Conservation (phyloP, 108 stramenopile species). For the Cyclotella baltica region DNA sequence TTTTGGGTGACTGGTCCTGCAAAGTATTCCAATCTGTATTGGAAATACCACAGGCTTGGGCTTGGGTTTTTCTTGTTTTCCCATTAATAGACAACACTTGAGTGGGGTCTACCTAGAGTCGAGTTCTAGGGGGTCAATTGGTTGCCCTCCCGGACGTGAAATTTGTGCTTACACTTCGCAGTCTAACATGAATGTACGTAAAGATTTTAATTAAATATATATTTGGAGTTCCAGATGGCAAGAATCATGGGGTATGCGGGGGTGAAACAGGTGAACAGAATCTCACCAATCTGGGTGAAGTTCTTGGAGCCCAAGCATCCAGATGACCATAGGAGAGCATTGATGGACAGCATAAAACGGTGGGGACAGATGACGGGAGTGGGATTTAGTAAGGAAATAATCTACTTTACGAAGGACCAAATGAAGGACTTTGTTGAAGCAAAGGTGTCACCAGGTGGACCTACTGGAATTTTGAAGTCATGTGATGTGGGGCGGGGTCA, state of each 20-base stretch:
- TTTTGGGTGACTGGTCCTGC: too few species aligned
- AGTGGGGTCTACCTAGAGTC: too few species aligned
- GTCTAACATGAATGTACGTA: too few species aligned
- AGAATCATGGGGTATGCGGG: background rate
- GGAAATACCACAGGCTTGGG: too few species aligned
- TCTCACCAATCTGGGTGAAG: background rate
- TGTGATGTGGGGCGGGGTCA: background rate
- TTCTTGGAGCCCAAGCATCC: background rate
- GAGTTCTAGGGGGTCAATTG: too few species aligned
- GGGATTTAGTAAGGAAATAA: background rate
- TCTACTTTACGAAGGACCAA: background rate
- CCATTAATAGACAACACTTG: too few species aligned
- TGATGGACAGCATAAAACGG: background rate
- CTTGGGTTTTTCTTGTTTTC: too few species aligned
- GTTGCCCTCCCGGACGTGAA: too few species aligned
- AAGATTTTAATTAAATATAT: too few species aligned
- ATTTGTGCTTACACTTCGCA: too few species aligned
- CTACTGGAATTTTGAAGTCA: background rate
- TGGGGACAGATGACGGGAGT: background rate
- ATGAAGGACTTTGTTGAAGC: background rate
- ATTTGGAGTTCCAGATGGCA: background rate
- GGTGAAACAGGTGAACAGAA: background rate
- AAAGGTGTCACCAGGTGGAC: background rate
- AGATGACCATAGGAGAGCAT: background rate
- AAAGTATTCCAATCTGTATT: too few species aligned